These are phyloP conservation scores for Bryopsis sp. DNA, from an alignment of 139 green algal genomes.

Conservation along the genomic window DNA sequence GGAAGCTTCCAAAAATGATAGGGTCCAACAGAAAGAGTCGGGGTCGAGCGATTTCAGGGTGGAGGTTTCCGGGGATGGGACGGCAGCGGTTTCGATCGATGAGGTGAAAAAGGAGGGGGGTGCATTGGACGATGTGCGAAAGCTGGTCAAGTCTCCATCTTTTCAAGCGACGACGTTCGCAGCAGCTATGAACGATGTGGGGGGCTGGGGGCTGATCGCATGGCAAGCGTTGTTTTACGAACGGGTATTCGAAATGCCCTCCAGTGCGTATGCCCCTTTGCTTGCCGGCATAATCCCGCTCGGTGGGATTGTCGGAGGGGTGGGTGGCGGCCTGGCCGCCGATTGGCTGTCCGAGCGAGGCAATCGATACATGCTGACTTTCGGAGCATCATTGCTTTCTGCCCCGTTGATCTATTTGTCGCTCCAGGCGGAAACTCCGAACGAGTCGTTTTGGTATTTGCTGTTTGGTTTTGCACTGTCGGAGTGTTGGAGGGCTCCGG, in stretches of 20 bases:
- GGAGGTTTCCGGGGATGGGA: too few species aligned
- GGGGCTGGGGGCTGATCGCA: constrained; percentile 73
- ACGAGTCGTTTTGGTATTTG: constrained; percentile 62
- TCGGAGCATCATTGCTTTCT: constrained; percentile 46
- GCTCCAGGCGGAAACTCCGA: constrained; percentile 45
- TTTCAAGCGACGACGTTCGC: constrained; percentile 62
- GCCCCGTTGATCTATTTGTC: constrained; percentile 60
- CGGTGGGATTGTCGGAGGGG: constrained; percentile 73
- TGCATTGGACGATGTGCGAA: not conserved
- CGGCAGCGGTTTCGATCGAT: too few species aligned
- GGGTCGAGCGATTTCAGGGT: too few species aligned
- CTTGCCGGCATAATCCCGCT: constrained; percentile 75
- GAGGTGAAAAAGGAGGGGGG: not conserved
- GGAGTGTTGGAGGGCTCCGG: constrained; percentile 76
- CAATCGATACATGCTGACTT: constrained; percentile 47
- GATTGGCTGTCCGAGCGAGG: constrained; percentile 56
- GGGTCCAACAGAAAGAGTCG: too few species aligned
- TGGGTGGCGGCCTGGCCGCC: constrained; percentile 59
- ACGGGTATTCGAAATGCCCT: constrained; percentile 48
- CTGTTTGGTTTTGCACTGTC: constrained; percentile 66
- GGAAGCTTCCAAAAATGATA: too few species aligned
- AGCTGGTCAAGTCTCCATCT: not conserved
- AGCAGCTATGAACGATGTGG: constrained; percentile 78
- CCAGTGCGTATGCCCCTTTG: constrained; percentile 65
- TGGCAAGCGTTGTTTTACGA: constrained; percentile 88